Evolutionary conservation across 805 yeast genomes (phyloP), one percentile per base, ranked within the genome.

Genomic region (Metschnikowia rubicola): DNA sequence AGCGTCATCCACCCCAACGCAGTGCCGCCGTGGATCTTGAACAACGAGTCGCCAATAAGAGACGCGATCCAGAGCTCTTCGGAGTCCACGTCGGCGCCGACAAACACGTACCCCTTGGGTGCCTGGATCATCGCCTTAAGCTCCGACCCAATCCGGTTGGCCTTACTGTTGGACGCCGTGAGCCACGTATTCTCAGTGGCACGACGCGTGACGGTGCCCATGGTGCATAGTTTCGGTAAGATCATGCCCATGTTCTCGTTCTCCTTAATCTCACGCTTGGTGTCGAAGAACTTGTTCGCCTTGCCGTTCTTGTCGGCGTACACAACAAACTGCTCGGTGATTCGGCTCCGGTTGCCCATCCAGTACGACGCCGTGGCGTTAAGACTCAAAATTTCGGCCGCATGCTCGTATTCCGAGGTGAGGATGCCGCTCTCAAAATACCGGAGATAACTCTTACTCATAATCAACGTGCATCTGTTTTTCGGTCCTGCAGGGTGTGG

Each of bases 1-100:
- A 94, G 74, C 2, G 97, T 91, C 99, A 94, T 95, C 99, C 99
- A 95, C 0, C 98, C 97, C 45, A 95, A 78, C 0, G 98, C 96
- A 0, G 98, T 89, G 11, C 95, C 95, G 6, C 99, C 99, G 64
- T 94, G 99, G 21, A 87, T 70, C 31, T 84, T 80, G 66, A 92
- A 88, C 43, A 84, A 80, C 0, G 98, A 84, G 63, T 94, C 99
- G 3, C 99, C 97, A 30, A 92, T 83, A 21, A 95, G 69, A 15
- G 97, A 86, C 0, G 99, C 99, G 55, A 94, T 94, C 99, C 99
- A 94, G 37, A 94, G 73, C 62, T 94, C 99, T 62, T 94, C 99
- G 34, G 97, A 88, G 65, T 94, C 99, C 8, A 94, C 99, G 71
- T 94, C 99, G 0, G 99, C 99, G 9, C 99, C 99, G 8, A 94